These are phyloP conservation scores for Apiospora rasikravindrae DNA, from an alignment of 2,329 filamentous ascomycete genomes.

Conservation along the genomic window DNA sequence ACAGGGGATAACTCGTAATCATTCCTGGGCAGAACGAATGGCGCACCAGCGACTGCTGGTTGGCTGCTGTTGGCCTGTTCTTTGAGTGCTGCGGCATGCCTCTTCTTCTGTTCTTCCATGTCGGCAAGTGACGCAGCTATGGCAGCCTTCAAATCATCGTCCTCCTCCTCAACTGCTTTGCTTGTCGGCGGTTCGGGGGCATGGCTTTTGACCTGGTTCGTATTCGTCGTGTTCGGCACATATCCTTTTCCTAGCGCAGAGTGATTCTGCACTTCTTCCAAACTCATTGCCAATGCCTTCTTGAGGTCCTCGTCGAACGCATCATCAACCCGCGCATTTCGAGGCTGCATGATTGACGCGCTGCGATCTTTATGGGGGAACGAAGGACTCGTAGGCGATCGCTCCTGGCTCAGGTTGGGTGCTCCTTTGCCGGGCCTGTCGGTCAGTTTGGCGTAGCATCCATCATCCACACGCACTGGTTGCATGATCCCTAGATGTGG, in stretches of 20 bases:
- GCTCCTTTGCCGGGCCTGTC: conserved; percentile 66
- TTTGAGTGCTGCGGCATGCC: conserved; percentile 82
- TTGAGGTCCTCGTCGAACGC: conserved; percentile 95
- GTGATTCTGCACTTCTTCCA: conserved; percentile 87
- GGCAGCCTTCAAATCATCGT: conserved; percentile 90
- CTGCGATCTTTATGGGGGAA: conserved; percentile 68
- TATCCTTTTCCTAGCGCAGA: conserved; percentile 64
- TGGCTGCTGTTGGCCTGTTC: conserved; percentile 69
- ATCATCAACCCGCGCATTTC: conserved; percentile 85
- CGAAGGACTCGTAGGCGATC: conserved; percentile 50
- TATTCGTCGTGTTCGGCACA: conserved; percentile 60
- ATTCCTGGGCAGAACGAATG: conserved; percentile 74
- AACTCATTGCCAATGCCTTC: conserved; percentile 91
- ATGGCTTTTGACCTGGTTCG: conserved; percentile 17
- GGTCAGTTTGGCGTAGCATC: conserved; percentile 88
- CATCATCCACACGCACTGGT: conserved; percentile 92
- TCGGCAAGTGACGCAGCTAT: conserved; percentile 94
- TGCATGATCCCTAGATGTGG: conserved; percentile 93
- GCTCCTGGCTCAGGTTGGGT: conserved; percentile 48
- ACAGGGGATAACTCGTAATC: conserved; percentile 93
- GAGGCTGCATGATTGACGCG: conserved; percentile 80
- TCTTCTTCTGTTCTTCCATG: conserved; percentile 98
- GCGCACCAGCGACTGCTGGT: conserved; percentile 53
- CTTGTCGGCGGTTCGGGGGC: conserved; percentile 33
- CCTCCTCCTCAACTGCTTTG: conserved; percentile 77